Evolutionary conservation across 495 filamentous ascomycete genomes (phyloP).

Genomic region (Xylaria intraflava): DNA sequence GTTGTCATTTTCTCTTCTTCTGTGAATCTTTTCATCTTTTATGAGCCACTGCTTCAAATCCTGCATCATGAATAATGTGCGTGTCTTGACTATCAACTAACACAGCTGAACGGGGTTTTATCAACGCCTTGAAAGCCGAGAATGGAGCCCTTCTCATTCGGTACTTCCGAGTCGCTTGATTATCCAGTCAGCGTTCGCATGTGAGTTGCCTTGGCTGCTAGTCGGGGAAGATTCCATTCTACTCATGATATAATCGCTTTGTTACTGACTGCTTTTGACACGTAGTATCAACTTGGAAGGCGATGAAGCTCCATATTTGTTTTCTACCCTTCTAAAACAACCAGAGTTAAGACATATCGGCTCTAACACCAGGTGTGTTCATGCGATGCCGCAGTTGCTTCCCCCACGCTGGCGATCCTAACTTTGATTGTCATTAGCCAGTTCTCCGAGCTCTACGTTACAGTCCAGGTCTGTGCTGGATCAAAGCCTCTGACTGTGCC

Average conservation of each 20-base stretch:
- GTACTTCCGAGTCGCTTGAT: conserved; percentile 71
- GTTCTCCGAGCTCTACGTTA: conserved; percentile 84
- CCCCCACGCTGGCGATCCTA: conserved; percentile 1
- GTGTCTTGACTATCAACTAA: not conserved
- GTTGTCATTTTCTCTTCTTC: not conserved
- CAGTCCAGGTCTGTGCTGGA: conserved; percentile 88
- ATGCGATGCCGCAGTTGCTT: not conserved
- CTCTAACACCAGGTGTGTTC: conserved; percentile 58
- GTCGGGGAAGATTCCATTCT: not conserved
- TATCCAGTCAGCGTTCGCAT: conserved; percentile 79
- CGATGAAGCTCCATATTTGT: conserved; percentile 67
- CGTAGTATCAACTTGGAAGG: conserved; percentile 79
- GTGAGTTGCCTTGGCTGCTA: conserved; percentile 38
- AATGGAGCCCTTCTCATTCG: conserved; percentile 96
- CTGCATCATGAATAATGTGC: not conserved
- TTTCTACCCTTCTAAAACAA: conserved; percentile 67
- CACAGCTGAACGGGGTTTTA: not conserved
- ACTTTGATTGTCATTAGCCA: conserved; percentile 32
- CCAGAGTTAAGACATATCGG: conserved; percentile 79
- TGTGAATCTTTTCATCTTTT: not conserved
- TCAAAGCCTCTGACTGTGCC: conserved; percentile 91
- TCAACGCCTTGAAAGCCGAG: not conserved
- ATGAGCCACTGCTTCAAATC: not conserved
- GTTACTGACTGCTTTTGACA: conserved; percentile 5
- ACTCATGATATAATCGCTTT: not conserved